Base-by-base conservation (phyloP, 1,284 basidiomycete species). In the Stygiomarasmius scandens region DNA sequence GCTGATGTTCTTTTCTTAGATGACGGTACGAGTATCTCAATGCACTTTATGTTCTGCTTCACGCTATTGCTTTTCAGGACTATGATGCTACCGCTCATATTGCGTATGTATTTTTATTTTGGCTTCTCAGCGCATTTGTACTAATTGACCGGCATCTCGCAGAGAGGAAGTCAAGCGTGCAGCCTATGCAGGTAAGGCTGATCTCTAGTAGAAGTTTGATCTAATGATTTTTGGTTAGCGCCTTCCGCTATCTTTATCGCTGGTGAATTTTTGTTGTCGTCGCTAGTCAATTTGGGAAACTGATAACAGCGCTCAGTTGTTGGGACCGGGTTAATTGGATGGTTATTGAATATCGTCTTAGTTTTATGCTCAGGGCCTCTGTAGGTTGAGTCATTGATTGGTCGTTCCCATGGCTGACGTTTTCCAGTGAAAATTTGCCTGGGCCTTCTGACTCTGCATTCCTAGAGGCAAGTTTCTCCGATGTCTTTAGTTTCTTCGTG, bases 81-180 rank as follows among this genome's bases (percentile, higher is more conserved):
- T 90, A 90, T 62, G 88, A 90, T 65, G 87, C 85, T 2, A 90
- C 87, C 4, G 93, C 93, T 1, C 95, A 97, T 71, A 96, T 97
- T 61, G 92, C 90, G 86, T 89, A 73, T 63, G 86, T 75, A 12
- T 32, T 32, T 32, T 5, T 6, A 5, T 32, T 11, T 43, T 34
- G 41, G 19, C 43, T 52, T 36, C 52, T 38, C 43, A 20, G 29
- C 5, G 41, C 27, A 27, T 5, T 12, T 24, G n/a, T 22, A 41
- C 23, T 34, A 48, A 19, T 59, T 32, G 54, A 56, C 32, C 41
- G 25, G 48, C 23, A 16, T 38, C 4, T 45, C 62, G 47, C 58
- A 89, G 87, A 4, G 95, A 97, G 69, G 95, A 97, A 74, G 92
- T 97, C 34, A 87, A 85, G 66, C 83, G 91, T 51, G 95, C 95